Conservation (phyloP, 345 rosid genomes). For the Bruguiera parviflora region DNA sequence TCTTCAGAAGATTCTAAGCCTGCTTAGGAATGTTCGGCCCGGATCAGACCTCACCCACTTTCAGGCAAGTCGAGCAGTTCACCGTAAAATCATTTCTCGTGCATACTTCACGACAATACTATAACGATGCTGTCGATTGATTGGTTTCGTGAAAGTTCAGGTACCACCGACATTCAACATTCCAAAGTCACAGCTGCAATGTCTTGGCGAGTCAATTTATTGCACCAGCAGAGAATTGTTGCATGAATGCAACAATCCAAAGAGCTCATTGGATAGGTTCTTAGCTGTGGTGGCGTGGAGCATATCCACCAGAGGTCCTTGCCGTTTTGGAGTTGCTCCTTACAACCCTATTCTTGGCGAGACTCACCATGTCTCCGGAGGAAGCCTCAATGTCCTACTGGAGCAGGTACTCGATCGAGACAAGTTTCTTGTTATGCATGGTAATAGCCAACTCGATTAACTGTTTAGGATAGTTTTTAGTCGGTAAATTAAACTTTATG, state of each 20-base stretch:
- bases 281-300: constrained; percentile 58
- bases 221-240: constrained; percentile 44
- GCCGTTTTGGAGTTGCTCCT: constrained; percentile 64
- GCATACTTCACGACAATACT: too few species aligned
- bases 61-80: constrained; percentile 63
- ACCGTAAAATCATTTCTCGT: constrained; percentile 49
- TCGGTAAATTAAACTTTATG: too few species aligned
- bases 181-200: constrained; percentile 80
- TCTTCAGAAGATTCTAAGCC: constrained; percentile 44
- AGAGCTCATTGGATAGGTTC: constrained; percentile 53
- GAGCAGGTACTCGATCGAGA: constrained; percentile 49
- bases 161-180: constrained; percentile 64
- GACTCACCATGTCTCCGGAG: constrained; percentile 80
- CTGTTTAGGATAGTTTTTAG: too few species aligned
- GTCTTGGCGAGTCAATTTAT: constrained; percentile 61
- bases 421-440: too few species aligned
- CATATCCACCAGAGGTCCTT: constrained; percentile 58
- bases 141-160: constrained; percentile 30
- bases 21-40: constrained; percentile 47
- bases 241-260: constrained; percentile 37
- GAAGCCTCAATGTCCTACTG: constrained; percentile 55
- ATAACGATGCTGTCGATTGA: not conserved
- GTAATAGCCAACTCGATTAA: too few species aligned
- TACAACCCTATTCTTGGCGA: constrained; percentile 85
- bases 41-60: constrained; percentile 62